phyloP scores from a whole-genome alignment of 139 green algal species.

The Chlamydomonas incerta region DNA sequence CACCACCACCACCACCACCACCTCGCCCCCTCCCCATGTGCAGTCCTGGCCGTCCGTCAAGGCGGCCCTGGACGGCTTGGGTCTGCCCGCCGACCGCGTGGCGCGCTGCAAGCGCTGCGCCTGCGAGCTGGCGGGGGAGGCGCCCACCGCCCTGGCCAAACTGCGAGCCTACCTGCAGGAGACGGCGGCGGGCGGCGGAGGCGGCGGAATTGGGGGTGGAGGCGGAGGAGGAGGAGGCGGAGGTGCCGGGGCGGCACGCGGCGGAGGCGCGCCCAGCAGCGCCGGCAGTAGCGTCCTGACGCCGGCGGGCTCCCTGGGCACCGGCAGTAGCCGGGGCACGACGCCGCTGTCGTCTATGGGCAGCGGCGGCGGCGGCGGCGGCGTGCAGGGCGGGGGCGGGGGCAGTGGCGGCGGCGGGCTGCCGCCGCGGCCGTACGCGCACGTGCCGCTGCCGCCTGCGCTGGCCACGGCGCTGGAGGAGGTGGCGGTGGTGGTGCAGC shows the following conservation, averaged over 20 bases:
- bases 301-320: too few species aligned
- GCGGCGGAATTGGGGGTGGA: neutral
- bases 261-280: neutral
- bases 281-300: too few species aligned
- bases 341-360: too few species aligned
- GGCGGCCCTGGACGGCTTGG: constrained; percentile 73
- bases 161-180: constrained; percentile 12
- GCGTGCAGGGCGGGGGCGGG: neutral
- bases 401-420: too few species aligned
- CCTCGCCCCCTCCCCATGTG: neutral
- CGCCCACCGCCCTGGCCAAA: constrained; percentile 7
- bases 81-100: constrained; percentile 62
- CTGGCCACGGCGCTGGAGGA: constrained; percentile 44
- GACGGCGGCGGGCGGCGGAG: neutral
- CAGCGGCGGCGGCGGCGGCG: too few species aligned
- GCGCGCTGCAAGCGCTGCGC: constrained; percentile 67
- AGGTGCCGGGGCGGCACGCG: neutral
- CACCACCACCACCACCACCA: too few species aligned
- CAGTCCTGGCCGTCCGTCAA: constrained; percentile 71
- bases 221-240: neutral
- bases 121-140: constrained; percentile 68
- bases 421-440: neutral
- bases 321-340: too few species aligned
- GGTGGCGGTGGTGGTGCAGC: constrained; percentile 47
- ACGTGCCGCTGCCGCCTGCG: neutral